phyloP scores from a whole-genome alignment of 208 protist species.

The Leishmania tropica region DNA sequence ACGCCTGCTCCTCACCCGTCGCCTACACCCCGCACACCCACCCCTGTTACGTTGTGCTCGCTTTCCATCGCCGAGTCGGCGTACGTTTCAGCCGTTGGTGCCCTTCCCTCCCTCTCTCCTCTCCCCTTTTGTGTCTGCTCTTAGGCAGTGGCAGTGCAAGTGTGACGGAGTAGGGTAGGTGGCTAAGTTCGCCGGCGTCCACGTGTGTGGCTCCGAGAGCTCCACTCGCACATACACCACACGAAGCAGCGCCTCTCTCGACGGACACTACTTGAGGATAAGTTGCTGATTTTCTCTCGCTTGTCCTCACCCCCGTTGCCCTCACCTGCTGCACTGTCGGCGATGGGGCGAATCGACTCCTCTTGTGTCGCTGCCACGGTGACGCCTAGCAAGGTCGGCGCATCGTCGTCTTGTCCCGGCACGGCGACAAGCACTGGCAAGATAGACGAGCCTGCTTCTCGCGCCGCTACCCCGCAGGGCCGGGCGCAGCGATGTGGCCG shows the following conservation, averaged over 20 bases:
- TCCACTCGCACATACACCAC: background rate
- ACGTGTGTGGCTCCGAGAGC: background rate
- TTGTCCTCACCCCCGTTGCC: too few species aligned
- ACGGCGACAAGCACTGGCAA: background rate
- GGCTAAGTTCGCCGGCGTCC: too few species aligned
- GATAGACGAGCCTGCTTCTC: background rate
- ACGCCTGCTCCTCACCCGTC: background rate
- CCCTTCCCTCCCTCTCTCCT: background rate
- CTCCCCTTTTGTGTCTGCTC: background rate
- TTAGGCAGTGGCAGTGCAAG: background rate
- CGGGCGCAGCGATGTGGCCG: background rate
- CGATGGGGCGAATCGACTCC: background rate
- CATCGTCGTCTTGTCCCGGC: background rate
- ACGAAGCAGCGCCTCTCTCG: background rate
- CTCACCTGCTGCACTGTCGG: background rate
- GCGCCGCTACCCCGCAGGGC: too few species aligned
- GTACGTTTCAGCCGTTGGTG: background rate
- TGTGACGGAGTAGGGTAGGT: too few species aligned
- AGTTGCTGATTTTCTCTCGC: background rate
- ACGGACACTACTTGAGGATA: too few species aligned
- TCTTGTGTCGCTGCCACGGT: background rate
- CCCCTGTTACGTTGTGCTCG: too few species aligned
- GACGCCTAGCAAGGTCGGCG: background rate
- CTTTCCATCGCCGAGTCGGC: background rate
- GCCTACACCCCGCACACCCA: background rate